A percentile compares a stretch with the other conserved stretches of the same genome.
Evolutionary conservation across 1,284 basidiomycete genomes (phyloP).

Genomic region (Trichosporon asahii): DNA sequence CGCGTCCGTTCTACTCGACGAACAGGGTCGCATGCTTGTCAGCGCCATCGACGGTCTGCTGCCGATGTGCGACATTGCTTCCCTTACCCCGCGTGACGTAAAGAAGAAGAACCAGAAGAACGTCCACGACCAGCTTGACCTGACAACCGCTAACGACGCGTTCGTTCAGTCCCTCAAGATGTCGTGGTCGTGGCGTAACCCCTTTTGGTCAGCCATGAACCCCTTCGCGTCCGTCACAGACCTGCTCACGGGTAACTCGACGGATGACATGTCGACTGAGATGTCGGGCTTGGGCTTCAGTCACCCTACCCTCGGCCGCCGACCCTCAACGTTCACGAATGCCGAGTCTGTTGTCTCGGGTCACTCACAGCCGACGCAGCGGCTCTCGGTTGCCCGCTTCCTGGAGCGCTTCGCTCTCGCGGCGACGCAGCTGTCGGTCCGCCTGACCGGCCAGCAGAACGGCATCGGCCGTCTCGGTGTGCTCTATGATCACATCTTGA

Average conservation of each 20-base stretch:
- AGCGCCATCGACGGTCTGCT: slow-evolving; percentile 52
- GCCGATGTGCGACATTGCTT: slow-evolving; percentile 52
- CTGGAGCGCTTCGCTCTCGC: slow-evolving; percentile 47
- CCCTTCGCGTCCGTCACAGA: slow-evolving; percentile 20
- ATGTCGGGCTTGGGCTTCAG: not conserved
- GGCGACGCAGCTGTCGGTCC: slow-evolving; percentile 40
- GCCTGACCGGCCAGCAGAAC: slow-evolving; percentile 43
- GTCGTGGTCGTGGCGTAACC: slow-evolving; percentile 53
- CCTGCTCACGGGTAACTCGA: not conserved
- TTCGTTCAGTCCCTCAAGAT: slow-evolving; percentile 52
- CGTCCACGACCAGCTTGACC: slow-evolving; percentile 34
- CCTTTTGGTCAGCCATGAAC: slow-evolving; percentile 29
- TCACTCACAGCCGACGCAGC: slow-evolving; percentile 9
- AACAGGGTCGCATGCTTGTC: slow-evolving; percentile 50
- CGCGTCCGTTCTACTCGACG: slow-evolving; percentile 51
- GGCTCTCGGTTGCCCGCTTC: slow-evolving; percentile 43
- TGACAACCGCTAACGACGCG: slow-evolving; percentile 51
- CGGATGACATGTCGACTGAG: not conserved
- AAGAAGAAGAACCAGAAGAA: slow-evolving; percentile 4
- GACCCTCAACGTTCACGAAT: slow-evolving; percentile 17
- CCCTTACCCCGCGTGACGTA: slow-evolving; percentile 31
- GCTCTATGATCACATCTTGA: slow-evolving; percentile 53
- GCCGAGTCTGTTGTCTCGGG: slow-evolving; percentile 12
- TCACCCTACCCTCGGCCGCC: not conserved
- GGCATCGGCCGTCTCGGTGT: slow-evolving; percentile 51